Evolutionary conservation across 2,329 filamentous ascomycete genomes (phyloP).

Genomic region (Talaromyces islandicus): DNA sequence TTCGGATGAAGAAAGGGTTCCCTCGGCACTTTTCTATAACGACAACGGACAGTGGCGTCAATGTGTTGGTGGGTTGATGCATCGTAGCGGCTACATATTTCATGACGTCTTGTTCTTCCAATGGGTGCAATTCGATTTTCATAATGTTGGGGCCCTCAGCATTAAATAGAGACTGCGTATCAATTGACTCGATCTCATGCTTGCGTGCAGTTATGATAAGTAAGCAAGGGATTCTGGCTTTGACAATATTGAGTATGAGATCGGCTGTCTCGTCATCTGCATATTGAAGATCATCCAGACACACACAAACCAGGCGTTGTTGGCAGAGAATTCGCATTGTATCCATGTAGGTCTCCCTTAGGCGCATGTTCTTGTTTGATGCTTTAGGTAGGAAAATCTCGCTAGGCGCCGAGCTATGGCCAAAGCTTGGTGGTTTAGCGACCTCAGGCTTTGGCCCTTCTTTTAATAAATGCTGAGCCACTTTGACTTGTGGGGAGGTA

Average conservation of each 20-base stretch:
- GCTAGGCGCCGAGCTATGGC: slow-evolving; percentile 29
- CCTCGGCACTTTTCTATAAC: slow-evolving; percentile 84
- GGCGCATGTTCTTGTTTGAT: slow-evolving; percentile 53
- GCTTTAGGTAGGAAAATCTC: slow-evolving; percentile 36
- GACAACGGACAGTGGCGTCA: slow-evolving; percentile 72
- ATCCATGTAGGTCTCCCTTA: slow-evolving; percentile 85
- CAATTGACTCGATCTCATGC: slow-evolving; percentile 54
- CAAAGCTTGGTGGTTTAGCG: slow-evolving; percentile 26
- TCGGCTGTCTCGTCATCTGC: slow-evolving; percentile 84
- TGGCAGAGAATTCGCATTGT: slow-evolving; percentile 74
- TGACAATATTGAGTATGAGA: slow-evolving; percentile 73
- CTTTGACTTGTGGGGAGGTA: slow-evolving; percentile 21
- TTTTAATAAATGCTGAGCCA: slow-evolving; percentile 25
- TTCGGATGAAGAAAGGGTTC: slow-evolving; percentile 85
- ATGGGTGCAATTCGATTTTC: slow-evolving; percentile 63
- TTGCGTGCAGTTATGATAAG: slow-evolving; percentile 71
- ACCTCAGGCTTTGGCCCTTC: slow-evolving; percentile 24
- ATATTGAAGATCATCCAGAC: slow-evolving; percentile 83
- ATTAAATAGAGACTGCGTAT: slow-evolving; percentile 35
- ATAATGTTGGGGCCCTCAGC: slow-evolving; percentile 55
- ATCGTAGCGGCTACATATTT: slow-evolving; percentile 79
- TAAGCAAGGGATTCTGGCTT: slow-evolving; percentile 71
- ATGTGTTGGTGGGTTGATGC: slow-evolving; percentile 60
- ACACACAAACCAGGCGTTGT: slow-evolving; percentile 83
- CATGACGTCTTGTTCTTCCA: slow-evolving; percentile 73